Conservation (phyloP, 1,284 basidiomycete species). For the Ganoderma sp. region DNA sequence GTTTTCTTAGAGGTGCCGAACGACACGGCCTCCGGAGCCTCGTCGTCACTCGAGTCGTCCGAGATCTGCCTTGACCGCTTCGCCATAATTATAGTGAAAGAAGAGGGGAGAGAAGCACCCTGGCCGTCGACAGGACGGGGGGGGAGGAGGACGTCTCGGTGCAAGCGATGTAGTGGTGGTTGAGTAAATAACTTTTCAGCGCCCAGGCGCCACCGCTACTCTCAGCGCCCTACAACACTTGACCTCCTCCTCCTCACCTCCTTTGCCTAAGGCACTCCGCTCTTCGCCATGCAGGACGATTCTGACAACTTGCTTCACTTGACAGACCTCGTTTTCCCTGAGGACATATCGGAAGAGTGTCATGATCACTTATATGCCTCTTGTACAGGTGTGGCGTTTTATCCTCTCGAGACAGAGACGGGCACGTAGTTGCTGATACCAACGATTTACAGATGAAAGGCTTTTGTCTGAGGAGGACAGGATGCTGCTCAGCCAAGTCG, state of each 20-base stretch:
- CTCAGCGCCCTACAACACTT: no score
- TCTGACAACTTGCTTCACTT: not conserved
- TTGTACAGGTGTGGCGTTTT: not conserved
- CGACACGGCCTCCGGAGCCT: constrained; percentile 42
- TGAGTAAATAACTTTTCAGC: no score
- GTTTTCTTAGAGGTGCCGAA: constrained; percentile 39
- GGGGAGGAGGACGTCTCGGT: no score
- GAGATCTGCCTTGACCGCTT: constrained; percentile 10
- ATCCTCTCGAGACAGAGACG: not conserved
- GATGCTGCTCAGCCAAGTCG: no score
- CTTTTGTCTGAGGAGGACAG: not conserved
- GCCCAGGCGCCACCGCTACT: no score
- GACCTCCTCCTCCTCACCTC: no score
- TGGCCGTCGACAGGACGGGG: no score
- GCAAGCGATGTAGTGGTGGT: no score
- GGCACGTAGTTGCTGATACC: not conserved
- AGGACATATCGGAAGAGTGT: not conserved
- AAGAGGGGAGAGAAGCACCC: no score
- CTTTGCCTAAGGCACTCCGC: no score
- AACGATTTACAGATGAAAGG: not conserved
- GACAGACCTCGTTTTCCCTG: not conserved
- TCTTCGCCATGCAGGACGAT: not conserved
- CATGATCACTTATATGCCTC: not conserved
- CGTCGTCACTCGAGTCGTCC: constrained; percentile 32
- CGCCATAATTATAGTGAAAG: not conserved